Conservation (phyloP, 495 filamentous ascomycete genomes). For the Podospora comata region DNA sequence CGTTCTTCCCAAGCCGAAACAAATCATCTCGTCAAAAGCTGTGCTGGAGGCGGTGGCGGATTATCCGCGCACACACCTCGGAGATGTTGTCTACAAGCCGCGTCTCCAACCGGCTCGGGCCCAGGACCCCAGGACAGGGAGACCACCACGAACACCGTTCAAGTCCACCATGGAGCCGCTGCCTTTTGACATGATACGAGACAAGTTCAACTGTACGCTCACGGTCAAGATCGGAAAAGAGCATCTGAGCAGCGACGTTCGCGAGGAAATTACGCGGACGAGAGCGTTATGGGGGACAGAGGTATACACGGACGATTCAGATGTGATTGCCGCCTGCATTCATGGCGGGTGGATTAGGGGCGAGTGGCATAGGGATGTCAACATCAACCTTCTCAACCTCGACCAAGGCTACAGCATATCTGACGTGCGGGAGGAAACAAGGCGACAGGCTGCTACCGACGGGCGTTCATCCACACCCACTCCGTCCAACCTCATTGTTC, state of each 20-base stretch:
- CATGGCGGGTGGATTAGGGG: slow-evolving; percentile 90
- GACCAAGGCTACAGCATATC: slow-evolving; percentile 38
- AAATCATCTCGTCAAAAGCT: slow-evolving; percentile 60
- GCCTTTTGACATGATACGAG: slow-evolving; percentile 65
- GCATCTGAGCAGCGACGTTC: slow-evolving; percentile 62
- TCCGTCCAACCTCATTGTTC: slow-evolving; percentile 31
- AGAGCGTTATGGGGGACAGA: slow-evolving; percentile 88
- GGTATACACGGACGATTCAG: slow-evolving; percentile 94
- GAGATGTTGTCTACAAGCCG: slow-evolving; percentile 51
- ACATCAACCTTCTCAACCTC: slow-evolving; percentile 62
- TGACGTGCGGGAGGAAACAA: slow-evolving; percentile 25
- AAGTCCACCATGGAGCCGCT: slow-evolving; percentile 69
- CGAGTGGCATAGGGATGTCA: slow-evolving; percentile 75
- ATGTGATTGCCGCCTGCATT: slow-evolving; percentile 87
- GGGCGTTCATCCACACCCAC: slow-evolving; percentile 20
- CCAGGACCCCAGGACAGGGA: slow-evolving; percentile 44
- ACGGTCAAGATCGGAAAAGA: slow-evolving; percentile 80
- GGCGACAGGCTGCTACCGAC: slow-evolving; percentile 3
- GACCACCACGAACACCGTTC: slow-evolving; percentile 61
- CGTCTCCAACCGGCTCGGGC: slow-evolving; percentile 55
- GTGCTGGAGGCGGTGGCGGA: slow-evolving; percentile 67
- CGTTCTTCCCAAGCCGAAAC: slow-evolving; percentile 58
- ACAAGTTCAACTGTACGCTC: slow-evolving; percentile 84
- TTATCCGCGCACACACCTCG: slow-evolving; percentile 75
- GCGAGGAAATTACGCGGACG: slow-evolving; percentile 76